Base-by-base conservation (phyloP, 495 filamentous ascomycete genomes). In the Collariella sp. region DNA sequence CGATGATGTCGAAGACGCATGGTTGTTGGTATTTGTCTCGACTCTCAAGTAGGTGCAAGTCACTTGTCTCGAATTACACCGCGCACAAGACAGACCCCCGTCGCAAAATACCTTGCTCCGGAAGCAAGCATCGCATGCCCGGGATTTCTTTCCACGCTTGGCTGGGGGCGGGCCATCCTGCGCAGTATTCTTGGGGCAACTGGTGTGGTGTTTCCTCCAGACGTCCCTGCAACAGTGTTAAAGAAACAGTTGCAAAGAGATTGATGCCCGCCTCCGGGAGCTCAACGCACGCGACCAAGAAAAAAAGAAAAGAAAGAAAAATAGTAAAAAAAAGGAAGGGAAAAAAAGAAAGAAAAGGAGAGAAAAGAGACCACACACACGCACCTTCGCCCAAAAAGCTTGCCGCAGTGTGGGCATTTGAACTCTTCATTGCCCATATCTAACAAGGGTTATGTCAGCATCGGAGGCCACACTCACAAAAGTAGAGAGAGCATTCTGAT, bases 101-200 rank as follows among this genome's bases (percentile, higher is more conserved):
- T 59, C 52, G 20, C 57, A 59, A 3, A 46, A 33, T n/a, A 48
- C 16, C n/a, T 47, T 50, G 23, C 47, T 51, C 33, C 53, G 52
- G 42, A 43, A 59, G 16, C 57, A 59, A n/a, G 29, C 24, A 26
- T 59, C 57, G 26, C 57, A 59, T 0, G 47, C 52, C 11, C 42
- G 38, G 1, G 57, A 20, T n/a, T 51, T 59, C 43, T 55, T 54
- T 0, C 57, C 57, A 4, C 57, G 57, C 24, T 42, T 55, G 1
- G 46, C 26, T 3, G 20, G 46, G 16, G 57, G 50, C 1, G 52
- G 39, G 11, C 31, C 46, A 19, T 55, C 41, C 16, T 48, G 52
- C 10, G 18, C 23, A 9, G n/a, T 22, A 33, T 55, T 59, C 12
- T n/a, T 23, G n/a, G 57, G 39, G 23, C 57, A 59, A n/a, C 42